Percentiles rank a stretch among this genome's conserved stretches.
Conservation (phyloP, 73 alveolate species). For the Stentor coeruleus region DNA sequence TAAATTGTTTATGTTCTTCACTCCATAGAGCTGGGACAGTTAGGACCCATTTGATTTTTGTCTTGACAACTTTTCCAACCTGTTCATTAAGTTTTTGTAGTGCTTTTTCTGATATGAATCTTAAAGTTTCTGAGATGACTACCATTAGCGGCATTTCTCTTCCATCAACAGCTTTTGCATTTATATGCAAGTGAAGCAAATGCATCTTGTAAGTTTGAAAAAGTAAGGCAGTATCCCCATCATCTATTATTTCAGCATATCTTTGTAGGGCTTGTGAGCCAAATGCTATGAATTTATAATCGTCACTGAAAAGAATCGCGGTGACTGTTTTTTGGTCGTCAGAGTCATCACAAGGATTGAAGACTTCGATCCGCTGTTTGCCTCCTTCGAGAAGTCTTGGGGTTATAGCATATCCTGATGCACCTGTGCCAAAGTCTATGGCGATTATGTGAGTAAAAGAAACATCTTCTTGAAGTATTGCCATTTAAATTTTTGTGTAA, state of each 20-base stretch:
- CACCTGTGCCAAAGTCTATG: constrained; percentile 98
- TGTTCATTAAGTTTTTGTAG: constrained; percentile 87
- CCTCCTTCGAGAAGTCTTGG: constrained; percentile 91
- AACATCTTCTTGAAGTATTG: constrained; percentile 90
- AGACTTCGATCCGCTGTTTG: constrained; percentile 95
- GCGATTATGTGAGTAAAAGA: constrained; percentile 97
- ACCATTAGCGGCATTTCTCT: constrained; percentile 93
- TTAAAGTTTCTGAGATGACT: constrained; percentile 86
- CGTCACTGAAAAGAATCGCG: constrained; percentile 91
- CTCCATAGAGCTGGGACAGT: constrained; percentile 99
- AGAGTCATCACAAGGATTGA: constrained; percentile 96
- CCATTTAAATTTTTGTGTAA: constrained; percentile 68
- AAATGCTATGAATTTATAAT: constrained; percentile 85
- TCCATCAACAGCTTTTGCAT: constrained; percentile 86
- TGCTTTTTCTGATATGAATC: constrained; percentile 90
- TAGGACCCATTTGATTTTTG: constrained; percentile 96
- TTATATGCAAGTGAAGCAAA: constrained; percentile 82
- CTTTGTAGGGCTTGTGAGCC: constrained; percentile 90
- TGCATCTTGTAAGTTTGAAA: constrained; percentile 96
- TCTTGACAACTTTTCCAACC: constrained; percentile 89
- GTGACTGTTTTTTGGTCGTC: constrained; percentile 98
- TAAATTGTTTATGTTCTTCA: constrained; percentile 94
- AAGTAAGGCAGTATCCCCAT: constrained; percentile 93
- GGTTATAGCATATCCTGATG: constrained; percentile 98
- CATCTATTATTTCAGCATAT: constrained; percentile 96